These are phyloP conservation scores for Abrus pulchellus DNA, from an alignment of 306 rosid species.

Conservation along the genomic window DNA sequence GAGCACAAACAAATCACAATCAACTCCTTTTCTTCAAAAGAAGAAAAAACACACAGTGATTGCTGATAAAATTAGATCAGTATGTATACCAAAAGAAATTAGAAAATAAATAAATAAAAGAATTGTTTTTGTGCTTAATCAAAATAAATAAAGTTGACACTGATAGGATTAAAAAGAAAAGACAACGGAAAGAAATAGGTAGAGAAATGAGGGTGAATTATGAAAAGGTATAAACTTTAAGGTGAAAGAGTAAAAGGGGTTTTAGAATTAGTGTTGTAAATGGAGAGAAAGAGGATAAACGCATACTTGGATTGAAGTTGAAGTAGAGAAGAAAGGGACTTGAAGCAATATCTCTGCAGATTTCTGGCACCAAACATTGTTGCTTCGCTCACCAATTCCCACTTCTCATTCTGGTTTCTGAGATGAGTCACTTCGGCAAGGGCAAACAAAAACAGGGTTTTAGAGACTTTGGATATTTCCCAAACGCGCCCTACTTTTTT, in stretches of 20 bases:
- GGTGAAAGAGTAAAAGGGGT: constrained; percentile 37
- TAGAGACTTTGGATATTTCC: background rate
- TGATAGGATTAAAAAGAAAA: background rate
- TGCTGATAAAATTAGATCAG: background rate
- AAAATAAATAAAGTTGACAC: background rate
- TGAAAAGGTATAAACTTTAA: constrained; percentile 33
- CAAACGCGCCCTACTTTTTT: constrained; percentile 19
- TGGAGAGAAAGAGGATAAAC: constrained; percentile 1
- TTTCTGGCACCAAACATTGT: constrained; percentile 70
- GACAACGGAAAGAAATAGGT: background rate
- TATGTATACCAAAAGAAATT: background rate
- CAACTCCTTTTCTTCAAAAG: constrained; percentile 21
- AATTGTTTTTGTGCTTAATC: background rate
- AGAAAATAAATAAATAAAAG: background rate
- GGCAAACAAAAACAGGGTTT: constrained; percentile 6
- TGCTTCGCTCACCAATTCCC: constrained; percentile 40
- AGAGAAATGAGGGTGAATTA: background rate
- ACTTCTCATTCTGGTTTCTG: background rate
- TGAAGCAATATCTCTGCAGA: constrained; percentile 66
- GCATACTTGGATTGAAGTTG: constrained; percentile 71
- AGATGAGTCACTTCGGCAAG: background rate
- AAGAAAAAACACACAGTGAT: background rate
- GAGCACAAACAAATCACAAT: constrained; percentile 43
- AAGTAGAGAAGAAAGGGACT: constrained; percentile 61
- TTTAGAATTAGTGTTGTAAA: background rate